Evolutionary conservation across 331 rosid species (phyloP).

Genomic region (Acacia pycnantha): DNA sequence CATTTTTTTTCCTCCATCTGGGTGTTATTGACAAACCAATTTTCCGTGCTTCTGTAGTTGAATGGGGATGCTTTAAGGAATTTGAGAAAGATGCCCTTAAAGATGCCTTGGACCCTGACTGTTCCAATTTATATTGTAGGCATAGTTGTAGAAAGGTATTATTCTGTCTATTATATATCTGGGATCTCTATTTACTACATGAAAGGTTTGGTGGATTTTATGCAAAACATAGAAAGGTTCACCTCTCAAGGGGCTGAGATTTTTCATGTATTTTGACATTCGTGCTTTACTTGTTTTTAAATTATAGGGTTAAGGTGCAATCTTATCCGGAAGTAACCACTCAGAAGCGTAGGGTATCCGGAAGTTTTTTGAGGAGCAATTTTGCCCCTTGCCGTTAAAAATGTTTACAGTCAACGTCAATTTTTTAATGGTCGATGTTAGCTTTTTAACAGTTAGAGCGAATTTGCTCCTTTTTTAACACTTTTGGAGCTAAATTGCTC

Average conservation of each 20-base stretch:
- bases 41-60: conserved; percentile 35
- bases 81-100: not conserved
- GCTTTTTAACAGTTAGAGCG: too few species aligned
- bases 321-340: too few species aligned
- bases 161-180: not conserved
- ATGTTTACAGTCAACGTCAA: too few species aligned
- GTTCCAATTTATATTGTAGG: conserved; percentile 24
- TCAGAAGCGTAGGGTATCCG: too few species aligned
- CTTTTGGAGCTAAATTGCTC: too few species aligned
- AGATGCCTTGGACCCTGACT: not conserved
- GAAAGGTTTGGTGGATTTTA: not conserved
- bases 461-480: too few species aligned
- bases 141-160: conserved; percentile 38
- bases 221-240: not conserved
- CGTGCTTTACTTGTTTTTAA: not conserved
- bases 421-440: too few species aligned
- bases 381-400: too few species aligned
- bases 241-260: not conserved
- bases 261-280: not conserved
- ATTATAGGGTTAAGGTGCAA: too few species aligned
- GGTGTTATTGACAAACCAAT: not conserved
- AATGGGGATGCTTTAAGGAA: conserved; percentile 33
- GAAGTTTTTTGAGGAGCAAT: too few species aligned
- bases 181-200: not conserved
- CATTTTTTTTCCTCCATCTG: not conserved